Evolutionary conservation across 169 alveolate genomes (phyloP).

Genomic region (Eimeria maxima): DNA sequence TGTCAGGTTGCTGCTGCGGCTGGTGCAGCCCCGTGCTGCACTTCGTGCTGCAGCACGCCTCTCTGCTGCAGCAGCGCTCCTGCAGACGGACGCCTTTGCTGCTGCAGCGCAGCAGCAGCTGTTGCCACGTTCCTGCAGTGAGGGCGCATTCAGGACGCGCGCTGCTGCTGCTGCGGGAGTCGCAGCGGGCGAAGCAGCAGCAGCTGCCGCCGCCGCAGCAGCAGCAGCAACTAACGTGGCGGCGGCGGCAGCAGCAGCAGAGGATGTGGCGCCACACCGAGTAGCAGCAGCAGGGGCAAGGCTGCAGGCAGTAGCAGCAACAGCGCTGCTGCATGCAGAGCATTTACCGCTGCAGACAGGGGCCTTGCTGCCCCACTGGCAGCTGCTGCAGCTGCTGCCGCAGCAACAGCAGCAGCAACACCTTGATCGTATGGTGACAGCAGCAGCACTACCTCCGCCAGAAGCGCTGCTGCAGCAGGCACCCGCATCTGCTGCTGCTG

Average conservation of each 20-base stretch:
- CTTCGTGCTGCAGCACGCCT: conserved; percentile 74
- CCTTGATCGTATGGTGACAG: conserved; percentile 50
- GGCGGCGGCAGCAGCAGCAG: conserved; percentile 69
- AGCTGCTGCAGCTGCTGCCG: conserved; percentile 78
- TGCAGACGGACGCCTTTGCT: not conserved
- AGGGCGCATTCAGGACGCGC: not conserved
- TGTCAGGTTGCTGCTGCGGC: conserved; percentile 62
- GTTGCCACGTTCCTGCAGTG: not conserved
- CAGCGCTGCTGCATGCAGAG: conserved; percentile 75
- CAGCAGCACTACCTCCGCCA: conserved; percentile 59
- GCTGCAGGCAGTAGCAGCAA: conserved; percentile 33
- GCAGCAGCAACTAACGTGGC: conserved; percentile 53
- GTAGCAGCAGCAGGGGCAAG: conserved; percentile 43
- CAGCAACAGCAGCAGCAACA: conserved; percentile 69
- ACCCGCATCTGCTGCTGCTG: conserved; percentile 2
- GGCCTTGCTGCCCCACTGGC: conserved; percentile 64
- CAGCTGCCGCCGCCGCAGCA: conserved; percentile 43
- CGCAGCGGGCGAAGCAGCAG: conserved; percentile 18
- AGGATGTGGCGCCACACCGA: conserved; percentile 46
- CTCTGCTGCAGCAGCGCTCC: conserved; percentile 50
- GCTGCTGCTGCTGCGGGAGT: conserved; percentile 35
- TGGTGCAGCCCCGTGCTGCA: conserved; percentile 60
- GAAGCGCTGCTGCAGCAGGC: conserved; percentile 18
- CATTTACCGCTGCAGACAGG: conserved; percentile 59
- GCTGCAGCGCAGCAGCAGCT: conserved; percentile 15